Evolutionary conservation across 305 asterid genomes (phyloP).

Genomic region (Fraxinus platypoda): DNA sequence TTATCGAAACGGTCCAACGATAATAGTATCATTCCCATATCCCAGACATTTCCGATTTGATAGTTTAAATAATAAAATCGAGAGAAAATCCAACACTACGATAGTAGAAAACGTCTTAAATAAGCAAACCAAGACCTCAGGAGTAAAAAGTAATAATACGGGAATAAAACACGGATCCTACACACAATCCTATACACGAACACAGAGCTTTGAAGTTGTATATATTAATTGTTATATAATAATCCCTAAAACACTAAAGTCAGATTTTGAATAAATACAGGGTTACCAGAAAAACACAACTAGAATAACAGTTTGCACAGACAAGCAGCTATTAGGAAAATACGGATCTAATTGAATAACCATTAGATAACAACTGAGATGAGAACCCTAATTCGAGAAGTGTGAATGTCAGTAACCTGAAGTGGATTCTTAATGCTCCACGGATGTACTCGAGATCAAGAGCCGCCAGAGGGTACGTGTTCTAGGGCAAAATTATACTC

Average conservation of each 20-base stretch:
- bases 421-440: neutral
- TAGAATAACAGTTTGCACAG: neutral
- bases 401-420: neutral
- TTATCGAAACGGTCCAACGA: conserved; percentile 1
- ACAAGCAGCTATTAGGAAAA: neutral
- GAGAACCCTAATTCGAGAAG: neutral
- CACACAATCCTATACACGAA: neutral
- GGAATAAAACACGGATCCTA: neutral
- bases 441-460: neutral
- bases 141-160: neutral
- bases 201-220: neutral
- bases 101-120: neutral
- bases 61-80: neutral
- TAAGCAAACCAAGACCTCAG: neutral
- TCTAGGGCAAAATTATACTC: neutral
- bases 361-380: neutral
- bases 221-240: neutral
- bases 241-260: neutral
- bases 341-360: neutral
- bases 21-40: neutral
- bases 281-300: neutral
- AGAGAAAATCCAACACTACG: neutral
- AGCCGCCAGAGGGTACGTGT: neutral
- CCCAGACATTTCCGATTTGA: neutral
- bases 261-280: neutral